Evolutionary conservation across 139 green algal species (phyloP), one percentile per base, ranked within the genome.

Genomic region (Tetradesmus lagerheimii): DNA sequence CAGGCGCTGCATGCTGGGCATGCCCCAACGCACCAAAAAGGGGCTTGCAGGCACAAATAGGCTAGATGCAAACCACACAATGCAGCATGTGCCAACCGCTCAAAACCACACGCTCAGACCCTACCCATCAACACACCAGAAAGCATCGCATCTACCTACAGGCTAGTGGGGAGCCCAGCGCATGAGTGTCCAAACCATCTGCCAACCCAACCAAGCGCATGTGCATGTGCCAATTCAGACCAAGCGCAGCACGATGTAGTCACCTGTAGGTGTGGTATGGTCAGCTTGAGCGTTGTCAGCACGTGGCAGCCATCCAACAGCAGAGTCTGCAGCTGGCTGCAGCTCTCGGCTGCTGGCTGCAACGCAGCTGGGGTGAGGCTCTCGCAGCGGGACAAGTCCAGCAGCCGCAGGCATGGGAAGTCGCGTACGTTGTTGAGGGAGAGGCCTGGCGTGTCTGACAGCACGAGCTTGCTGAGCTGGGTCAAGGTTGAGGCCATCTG

Each of bases 321-420:
- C 85, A 89, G 38, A 45, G 45, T 31, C 71, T 64, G 43, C 4
- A 89, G 34, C 18, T n/a, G 25, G 11, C 2, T 2, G 11, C 53
- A 76, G 45, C 85, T 89, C 74, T 89, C 85, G 4, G 80, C 16
- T 37, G 85, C 71, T 9, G 71, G 41, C 45, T 75, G 45, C 71
- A 89, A 16, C 16, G 29, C n/a, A 31, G 43, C 31, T 6, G 71
- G 16, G 0, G 45, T 57, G 0, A 89, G 25, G 29, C n/a, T 53
- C 23, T 89, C 85, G 38, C 85, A 84, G 85, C 85, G 43, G 29
- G 29, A 62, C 41, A 89, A 12, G 85, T 89, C 85, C 43, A 89
- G 31, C 43, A 38, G 4, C 6, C 45, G 85, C 71, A 89, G 85
- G 9, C 34, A 37, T 14, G 71, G 43, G 23, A 89, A 89, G 34